Base-by-base conservation (phyloP, 2,329 filamentous ascomycete species). In the Talaromyces piceae region DNA sequence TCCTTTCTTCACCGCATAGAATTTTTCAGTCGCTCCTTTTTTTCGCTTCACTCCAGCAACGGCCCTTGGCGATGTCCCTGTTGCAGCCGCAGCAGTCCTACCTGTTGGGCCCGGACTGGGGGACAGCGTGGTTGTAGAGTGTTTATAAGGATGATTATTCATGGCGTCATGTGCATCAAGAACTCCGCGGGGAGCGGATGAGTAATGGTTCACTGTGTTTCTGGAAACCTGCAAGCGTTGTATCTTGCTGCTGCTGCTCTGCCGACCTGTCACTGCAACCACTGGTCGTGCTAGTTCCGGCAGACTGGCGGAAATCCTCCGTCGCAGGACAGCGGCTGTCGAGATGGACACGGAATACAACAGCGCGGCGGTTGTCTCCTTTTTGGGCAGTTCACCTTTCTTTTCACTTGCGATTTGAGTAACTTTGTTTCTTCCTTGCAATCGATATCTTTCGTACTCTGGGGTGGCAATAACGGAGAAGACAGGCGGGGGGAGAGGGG, bases 1-100 rank as follows among this genome's bases (percentile, higher is more conserved):
- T 12, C 83, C 83, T 13, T 70, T 70, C 55, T 77, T 79, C 39
- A 86, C 83, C 6, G 81, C 81, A 61, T 86, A 86, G 63, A 80
- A 84, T 59, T 83, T 83, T 25, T 70, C 70, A 33, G 73, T 67
- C 2, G 63, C 58, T 2, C 66, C 66, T 56, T 78, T 71, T 64
- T 83, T 84, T 53, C 80, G 74, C 63, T 83, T 84, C 11, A 70
- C 72, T 22, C 76, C 76, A 44, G 65, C 65, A 25, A 68, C 69
- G 20, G 68, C 57, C n/a, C 60, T 54, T 16, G 62, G 58, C 22
- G 61, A 57, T 1, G 62, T 58, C 51, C 59, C 59, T 20, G 57
- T 54, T 30, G 53, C 57, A 16, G 64, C 59, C 22, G 63, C 63
- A 18, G 25, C 45, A 55, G 50, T 57, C 61, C 63, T 28, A 3